phyloP scores from a whole-genome alignment of 441 rosid species.

The Populus hybrid region DNA sequence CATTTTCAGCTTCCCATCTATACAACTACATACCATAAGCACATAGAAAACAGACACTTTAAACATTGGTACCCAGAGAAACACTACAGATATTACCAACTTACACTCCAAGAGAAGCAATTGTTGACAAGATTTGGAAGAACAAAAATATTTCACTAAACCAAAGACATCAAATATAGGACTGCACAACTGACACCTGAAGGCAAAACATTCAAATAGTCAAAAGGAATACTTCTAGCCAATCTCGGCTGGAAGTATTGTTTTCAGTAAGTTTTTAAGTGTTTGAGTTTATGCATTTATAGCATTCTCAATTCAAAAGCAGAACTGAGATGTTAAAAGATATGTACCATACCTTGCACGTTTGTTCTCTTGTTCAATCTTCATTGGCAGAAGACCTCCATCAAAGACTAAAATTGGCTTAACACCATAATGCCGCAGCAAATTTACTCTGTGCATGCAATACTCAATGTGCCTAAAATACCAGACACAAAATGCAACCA shows the following conservation, averaged over 20 bases:
- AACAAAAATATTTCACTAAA: neutral
- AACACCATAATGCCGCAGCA: constrained; percentile 79
- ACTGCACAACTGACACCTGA: neutral
- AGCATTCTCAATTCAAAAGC: neutral
- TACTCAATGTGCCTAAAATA: constrained; percentile 80
- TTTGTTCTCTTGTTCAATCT: constrained; percentile 95
- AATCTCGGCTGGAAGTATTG: neutral
- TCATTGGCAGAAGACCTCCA: constrained; percentile 94
- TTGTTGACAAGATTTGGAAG: neutral
- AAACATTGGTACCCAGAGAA: neutral
- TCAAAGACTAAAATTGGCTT: constrained; percentile 91
- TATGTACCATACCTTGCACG: constrained; percentile 67
- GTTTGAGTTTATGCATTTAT: neutral
- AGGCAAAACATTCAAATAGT: neutral
- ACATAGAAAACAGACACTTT: neutral
- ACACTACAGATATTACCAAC: neutral
- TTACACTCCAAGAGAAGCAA: neutral
- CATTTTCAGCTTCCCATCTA: neutral
- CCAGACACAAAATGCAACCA: constrained; percentile 14
- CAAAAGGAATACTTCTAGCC: neutral
- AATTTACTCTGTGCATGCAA: constrained; percentile 93
- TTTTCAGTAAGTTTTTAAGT: neutral
- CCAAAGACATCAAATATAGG: neutral
- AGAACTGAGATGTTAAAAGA: neutral
- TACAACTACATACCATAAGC: neutral